Conservation (phyloP, 257 asterid species). For the Solanum chilense region DNA sequence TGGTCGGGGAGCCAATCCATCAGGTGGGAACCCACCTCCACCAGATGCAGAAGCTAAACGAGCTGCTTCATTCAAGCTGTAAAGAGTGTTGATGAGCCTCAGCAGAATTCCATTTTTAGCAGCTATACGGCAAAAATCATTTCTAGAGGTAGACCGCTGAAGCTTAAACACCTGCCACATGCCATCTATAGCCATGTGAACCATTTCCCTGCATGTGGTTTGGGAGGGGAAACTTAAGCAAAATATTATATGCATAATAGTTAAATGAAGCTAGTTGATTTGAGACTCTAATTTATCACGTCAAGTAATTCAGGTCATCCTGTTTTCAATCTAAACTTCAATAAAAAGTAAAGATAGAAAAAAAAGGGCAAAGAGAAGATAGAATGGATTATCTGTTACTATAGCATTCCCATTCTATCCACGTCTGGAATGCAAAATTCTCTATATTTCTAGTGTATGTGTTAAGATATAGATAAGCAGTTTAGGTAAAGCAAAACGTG, state of each 20-base stretch:
- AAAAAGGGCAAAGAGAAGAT: neutral
- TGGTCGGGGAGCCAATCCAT: conserved; percentile 52
- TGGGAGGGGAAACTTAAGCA: neutral
- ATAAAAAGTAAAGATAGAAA: neutral
- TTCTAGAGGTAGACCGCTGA: conserved; percentile 84
- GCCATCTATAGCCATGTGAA: conserved; percentile 99
- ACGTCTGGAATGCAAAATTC: neutral
- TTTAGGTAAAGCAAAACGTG: neutral
- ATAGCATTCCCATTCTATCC: neutral
- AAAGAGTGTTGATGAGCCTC: conserved; percentile 86
- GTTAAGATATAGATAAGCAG: neutral
- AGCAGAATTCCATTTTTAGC: conserved; percentile 89
- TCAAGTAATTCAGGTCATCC: neutral
- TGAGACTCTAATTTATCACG: neutral
- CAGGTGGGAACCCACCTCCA: conserved; percentile 66
- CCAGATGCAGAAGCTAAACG: conserved; percentile 73
- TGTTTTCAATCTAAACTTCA: neutral
- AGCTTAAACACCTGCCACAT: conserved; percentile 99
- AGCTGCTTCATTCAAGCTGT: conserved; percentile 89
- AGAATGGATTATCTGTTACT: neutral
- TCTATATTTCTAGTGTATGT: neutral
- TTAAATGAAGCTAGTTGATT: neutral
- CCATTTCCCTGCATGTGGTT: conserved; percentile 79
- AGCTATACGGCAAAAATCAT: conserved; percentile 91
- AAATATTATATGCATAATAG: neutral